These are phyloP conservation scores for Fusarium hostae DNA, from an alignment of 2,329 filamentous ascomycete genomes.

Conservation along the genomic window DNA sequence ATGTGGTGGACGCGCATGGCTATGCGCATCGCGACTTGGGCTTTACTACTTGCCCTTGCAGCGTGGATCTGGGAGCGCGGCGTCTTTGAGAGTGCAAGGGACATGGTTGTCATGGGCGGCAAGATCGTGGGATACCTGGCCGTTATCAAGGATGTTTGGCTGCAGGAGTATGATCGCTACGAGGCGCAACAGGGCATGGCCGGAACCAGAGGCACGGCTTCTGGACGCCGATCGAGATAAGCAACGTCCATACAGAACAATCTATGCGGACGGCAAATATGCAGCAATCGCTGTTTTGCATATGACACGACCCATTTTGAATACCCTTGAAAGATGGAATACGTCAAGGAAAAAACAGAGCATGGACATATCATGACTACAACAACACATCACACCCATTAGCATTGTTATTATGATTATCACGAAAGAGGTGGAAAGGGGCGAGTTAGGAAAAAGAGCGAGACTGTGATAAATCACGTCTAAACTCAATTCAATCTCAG, in stretches of 20 bases:
- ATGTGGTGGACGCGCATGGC: constrained; percentile 80
- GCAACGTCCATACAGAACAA: constrained; percentile 6
- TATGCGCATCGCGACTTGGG: constrained; percentile 73
- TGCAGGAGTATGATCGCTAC: constrained; percentile 67
- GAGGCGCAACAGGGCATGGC: constrained; percentile 57
- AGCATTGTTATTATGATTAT: constrained; percentile 2
- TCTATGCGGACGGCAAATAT: not conserved
- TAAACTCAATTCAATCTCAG: constrained; percentile 30
- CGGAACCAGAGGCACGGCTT: constrained; percentile 28
- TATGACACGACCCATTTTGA: constrained; percentile 22
- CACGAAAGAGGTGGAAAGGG: constrained; percentile 33
- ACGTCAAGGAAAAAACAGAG: constrained; percentile 2
- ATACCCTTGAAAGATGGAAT: constrained; percentile 23
- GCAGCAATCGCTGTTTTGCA: not conserved
- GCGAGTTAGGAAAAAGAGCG: not conserved
- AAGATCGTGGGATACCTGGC: constrained; percentile 59
- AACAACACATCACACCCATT: not conserved
- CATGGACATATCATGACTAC: not conserved
- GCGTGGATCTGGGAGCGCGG: constrained; percentile 74
- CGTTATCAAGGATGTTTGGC: constrained; percentile 65
- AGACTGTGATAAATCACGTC: constrained; percentile 19
- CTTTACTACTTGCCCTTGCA: constrained; percentile 62
- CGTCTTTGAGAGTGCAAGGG: constrained; percentile 70
- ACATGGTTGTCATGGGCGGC: constrained; percentile 59
- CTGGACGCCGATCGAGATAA: constrained; percentile 34